Evolutionary conservation across 2,329 filamentous ascomycete genomes (phyloP).

Genomic region (Hymenotorrendiella dingleyae): DNA sequence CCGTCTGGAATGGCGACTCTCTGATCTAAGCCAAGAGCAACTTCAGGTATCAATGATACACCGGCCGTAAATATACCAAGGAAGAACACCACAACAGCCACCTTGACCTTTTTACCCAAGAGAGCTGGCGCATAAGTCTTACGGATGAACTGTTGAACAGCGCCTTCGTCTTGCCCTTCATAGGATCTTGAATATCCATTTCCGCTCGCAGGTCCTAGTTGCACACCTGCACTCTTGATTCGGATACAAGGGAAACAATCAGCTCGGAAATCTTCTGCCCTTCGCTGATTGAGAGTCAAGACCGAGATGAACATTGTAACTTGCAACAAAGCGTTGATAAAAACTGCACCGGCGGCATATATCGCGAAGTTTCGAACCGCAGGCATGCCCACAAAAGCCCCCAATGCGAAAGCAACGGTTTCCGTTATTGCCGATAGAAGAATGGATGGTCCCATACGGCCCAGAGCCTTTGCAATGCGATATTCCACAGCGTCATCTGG

Average conservation of each 20-base stretch:
- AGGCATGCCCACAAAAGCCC: conserved; percentile 94
- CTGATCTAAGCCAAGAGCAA: conserved; percentile 87
- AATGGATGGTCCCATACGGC: conserved; percentile 94
- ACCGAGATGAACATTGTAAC: conserved; percentile 96
- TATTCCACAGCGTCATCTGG: conserved; percentile 84
- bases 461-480: conserved; percentile 80
- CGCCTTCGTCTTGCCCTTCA: conserved; percentile 70
- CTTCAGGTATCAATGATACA: conserved; percentile 74
- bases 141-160: conserved; percentile 81
- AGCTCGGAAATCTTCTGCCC: conserved; percentile 81
- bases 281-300: conserved; percentile 80
- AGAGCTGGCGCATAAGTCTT: conserved; percentile 81
- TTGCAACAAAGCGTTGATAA: conserved; percentile 95
- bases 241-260: conserved; percentile 90
- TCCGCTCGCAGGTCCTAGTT: conserved; percentile 57
- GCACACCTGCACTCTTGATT: conserved; percentile 66
- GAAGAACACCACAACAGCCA: conserved; percentile 71
- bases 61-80: conserved; percentile 81
- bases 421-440: conserved; percentile 92
- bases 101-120: conserved; percentile 74
- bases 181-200: conserved; percentile 35
- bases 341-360: conserved; percentile 91
- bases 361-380: conserved; percentile 96
- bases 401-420: conserved; percentile 86
- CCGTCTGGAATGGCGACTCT: conserved; percentile 88